Evolutionary conservation across 225 moss, liverwort and hornwort species (phyloP), one percentile per base, ranked within the genome.

Genomic region (Physcomitrellopsis africana): DNA sequence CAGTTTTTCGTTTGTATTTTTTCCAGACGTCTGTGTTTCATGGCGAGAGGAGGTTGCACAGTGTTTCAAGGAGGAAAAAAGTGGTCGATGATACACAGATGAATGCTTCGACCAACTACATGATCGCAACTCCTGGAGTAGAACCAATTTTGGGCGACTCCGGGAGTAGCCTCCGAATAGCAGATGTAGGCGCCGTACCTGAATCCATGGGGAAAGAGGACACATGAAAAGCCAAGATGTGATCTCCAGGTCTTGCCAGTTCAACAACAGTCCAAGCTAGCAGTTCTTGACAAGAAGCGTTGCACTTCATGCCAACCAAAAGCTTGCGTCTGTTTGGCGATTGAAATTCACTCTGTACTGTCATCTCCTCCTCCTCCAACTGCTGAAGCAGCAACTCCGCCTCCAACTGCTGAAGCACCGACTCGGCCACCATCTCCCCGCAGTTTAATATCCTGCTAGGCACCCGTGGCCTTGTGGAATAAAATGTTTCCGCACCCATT

Each of bases 361-460:
- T 48, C 4, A 54, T 19, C 10, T 77, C 78, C 63, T 87, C 67
- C 14, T 37, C 32, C 32, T 37, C 32, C 3, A 37, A 4, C 1
- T 37, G 32, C 32, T 37, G 32, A 37, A 42, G 47, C 37, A 70
- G 57, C 48, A 84, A 57, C 76, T 87, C 87, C 73, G n/a, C 57
- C 70, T 84, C 84, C 68, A 87, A 47, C 60, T 84, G 81, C 76
- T 73, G 69, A 24, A 87, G 58, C 63, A 87, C 84, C 70, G 79
- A 81, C 79, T 87, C 84, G 6, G 81, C 67, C 74, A 87, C 87
- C 84, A 87, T 87, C 63, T 59, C 84, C 70, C 87, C 87, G 76
- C 84, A 86, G 64, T 83, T 86, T 8, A 77, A 83, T 10, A 86
- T 60, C 80, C 86, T 74, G 77, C 83, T 85, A 19, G 85, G 85